A percentile compares a stretch with the other conserved stretches of the same genome.
Conservation (phyloP, 2,329 filamentous ascomycete genomes). For the Exophiala lecanii-corni region DNA sequence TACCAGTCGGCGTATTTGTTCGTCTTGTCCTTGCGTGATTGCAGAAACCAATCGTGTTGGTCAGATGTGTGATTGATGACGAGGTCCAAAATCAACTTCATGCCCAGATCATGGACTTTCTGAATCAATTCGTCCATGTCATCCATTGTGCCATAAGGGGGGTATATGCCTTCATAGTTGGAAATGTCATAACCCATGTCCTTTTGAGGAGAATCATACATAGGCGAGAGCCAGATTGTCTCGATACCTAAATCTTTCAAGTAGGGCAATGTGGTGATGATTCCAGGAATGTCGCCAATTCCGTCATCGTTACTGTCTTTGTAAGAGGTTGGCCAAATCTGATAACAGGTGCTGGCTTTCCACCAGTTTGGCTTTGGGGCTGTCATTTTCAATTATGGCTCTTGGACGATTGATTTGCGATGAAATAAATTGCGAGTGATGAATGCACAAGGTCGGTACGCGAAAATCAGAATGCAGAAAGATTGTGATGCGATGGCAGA, state of each 20-base stretch:
- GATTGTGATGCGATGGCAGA: not conserved
- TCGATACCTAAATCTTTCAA: slow-evolving; percentile 32
- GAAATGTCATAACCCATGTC: slow-evolving; percentile 68
- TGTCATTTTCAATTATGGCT: slow-evolving; percentile 10
- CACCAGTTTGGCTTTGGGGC: slow-evolving; percentile 22
- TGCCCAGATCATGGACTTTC: slow-evolving; percentile 57
- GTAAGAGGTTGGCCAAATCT: slow-evolving; percentile 33
- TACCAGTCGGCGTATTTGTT: slow-evolving; percentile 59
- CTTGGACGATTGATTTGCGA: not conserved
- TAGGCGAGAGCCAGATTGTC: slow-evolving; percentile 46
- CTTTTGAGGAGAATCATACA: slow-evolving; percentile 58
- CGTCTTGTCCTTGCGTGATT: slow-evolving; percentile 38
- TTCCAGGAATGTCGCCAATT: slow-evolving; percentile 32
- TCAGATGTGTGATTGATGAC: slow-evolving; percentile 72
- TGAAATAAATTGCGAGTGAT: too few relatives aligned
- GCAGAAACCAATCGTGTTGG: slow-evolving; percentile 55
- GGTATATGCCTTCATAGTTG: slow-evolving; percentile 63
- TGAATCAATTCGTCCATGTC: slow-evolving; percentile 61
- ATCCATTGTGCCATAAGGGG: slow-evolving; percentile 61
- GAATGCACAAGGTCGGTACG: not conserved
- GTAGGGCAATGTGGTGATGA: slow-evolving; percentile 32
- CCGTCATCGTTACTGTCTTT: slow-evolving; percentile 35
- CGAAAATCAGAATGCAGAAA: not conserved
- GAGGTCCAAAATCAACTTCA: slow-evolving; percentile 69
- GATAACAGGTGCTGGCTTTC: slow-evolving; percentile 27